Conservation (phyloP, 441 rosid genomes). For the Populus trichocarpa region DNA sequence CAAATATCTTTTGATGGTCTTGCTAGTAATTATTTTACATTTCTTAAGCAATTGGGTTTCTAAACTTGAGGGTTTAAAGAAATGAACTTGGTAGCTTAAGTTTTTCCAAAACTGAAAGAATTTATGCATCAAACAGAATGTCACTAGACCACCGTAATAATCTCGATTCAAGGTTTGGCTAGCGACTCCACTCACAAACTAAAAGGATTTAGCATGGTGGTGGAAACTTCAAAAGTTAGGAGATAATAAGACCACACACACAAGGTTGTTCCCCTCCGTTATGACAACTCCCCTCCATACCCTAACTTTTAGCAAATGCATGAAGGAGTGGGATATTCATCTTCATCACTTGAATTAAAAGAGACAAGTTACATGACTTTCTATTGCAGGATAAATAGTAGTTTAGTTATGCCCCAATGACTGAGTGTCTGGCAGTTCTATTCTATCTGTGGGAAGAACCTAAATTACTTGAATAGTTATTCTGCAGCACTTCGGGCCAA, state of each 20-base stretch:
- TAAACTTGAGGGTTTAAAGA: background rate
- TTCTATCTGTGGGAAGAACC: too few species aligned
- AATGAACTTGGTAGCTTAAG: background rate
- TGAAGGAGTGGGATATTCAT: too few species aligned
- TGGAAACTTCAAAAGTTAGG: background rate
- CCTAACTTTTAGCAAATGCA: too few species aligned
- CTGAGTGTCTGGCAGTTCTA: too few species aligned
- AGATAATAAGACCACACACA: background rate
- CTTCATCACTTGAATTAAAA: too few species aligned
- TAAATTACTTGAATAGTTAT: too few species aligned
- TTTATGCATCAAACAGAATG: background rate
- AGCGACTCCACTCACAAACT: background rate
- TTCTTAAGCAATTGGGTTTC: background rate
- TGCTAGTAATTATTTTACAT: background rate
- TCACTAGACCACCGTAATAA: background rate
- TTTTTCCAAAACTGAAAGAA: background rate
- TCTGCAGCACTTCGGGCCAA: background rate
- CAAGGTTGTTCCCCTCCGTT: background rate
- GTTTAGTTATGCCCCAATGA: too few species aligned
- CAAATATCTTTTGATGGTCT: background rate
- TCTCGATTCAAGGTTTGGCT: background rate
- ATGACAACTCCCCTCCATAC: too few species aligned
- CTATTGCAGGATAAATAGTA: background rate
- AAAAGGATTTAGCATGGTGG: background rate
- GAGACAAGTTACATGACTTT: too few species aligned